Evolutionary conservation across 2,329 filamentous ascomycete species (phyloP).

Genomic region (Tetracladium maxilliforme): DNA sequence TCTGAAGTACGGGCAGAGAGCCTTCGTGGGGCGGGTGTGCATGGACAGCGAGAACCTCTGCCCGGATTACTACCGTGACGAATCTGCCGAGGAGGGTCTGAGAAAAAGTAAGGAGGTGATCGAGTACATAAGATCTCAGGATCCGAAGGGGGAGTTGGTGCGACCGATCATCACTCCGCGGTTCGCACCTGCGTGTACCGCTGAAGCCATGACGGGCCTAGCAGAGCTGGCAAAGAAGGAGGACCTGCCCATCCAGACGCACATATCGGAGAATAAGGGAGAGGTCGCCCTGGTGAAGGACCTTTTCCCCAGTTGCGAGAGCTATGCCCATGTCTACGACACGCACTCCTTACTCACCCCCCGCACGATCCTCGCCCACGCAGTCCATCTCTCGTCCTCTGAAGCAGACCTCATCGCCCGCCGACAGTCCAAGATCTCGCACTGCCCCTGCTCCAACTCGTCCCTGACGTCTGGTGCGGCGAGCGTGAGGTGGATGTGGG

Average conservation of each 20-base stretch:
- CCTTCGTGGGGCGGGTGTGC: conserved; percentile 85
- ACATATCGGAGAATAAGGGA: conserved; percentile 68
- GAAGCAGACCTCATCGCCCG: conserved; percentile 52
- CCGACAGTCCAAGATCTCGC: conserved; percentile 53
- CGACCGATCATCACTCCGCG: conserved; percentile 66
- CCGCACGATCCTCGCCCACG: conserved; percentile 75
- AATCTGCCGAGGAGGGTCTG: conserved; percentile 41
- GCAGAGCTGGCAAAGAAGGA: conserved; percentile 48
- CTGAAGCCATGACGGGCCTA: conserved; percentile 44
- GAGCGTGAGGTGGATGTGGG: conserved; percentile 58
- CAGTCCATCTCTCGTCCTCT: conserved; percentile 53
- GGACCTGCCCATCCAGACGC: conserved; percentile 65
- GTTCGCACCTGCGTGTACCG: conserved; percentile 50
- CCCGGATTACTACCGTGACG: conserved; percentile 70
- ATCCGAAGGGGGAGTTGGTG: conserved; percentile 50
- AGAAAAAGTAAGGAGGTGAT: conserved; percentile 43
- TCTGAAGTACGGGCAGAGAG: conserved; percentile 65
- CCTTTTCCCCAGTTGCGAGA: conserved; percentile 48
- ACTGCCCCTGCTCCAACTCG: conserved; percentile 81
- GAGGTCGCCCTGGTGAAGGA: conserved; percentile 59
- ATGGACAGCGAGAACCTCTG: conserved; percentile 69
- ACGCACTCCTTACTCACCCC: conserved; percentile 49
- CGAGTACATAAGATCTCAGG: conserved; percentile 28
- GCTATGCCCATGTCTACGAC: conserved; percentile 74
- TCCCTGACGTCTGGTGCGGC: conserved; percentile 69